Evolutionary conservation across 2,329 filamentous ascomycete genomes (phyloP).

Genomic region (Ceratocystis destructans): DNA sequence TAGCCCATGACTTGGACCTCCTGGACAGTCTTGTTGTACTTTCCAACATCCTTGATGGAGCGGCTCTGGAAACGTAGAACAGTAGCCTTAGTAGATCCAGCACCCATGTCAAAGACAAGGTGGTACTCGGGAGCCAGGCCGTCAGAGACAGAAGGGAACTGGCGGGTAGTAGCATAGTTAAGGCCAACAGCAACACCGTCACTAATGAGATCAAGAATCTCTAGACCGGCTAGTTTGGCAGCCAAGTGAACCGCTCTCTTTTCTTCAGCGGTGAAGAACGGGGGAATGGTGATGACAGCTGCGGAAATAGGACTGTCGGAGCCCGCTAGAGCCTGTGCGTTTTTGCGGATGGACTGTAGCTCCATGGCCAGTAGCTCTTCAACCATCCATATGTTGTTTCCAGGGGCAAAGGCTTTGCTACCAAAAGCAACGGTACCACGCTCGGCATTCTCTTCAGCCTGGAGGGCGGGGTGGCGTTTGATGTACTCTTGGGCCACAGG

Average conservation of each 20-base stretch:
- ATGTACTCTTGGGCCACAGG: constrained; percentile 56
- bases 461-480: constrained; percentile 63
- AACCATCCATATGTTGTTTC: constrained; percentile 58
- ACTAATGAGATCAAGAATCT: constrained; percentile 70
- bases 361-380: constrained; percentile 96
- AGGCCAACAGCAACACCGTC: constrained; percentile 86
- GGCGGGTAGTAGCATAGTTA: constrained; percentile 85
- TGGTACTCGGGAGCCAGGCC: constrained; percentile 82
- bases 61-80: constrained; percentile 80
- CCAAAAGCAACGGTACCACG: constrained; percentile 68
- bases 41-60: constrained; percentile 78
- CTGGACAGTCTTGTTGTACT: constrained; percentile 91
- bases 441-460: constrained; percentile 34
- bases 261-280: constrained; percentile 84
- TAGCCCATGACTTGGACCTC: constrained; percentile 80
- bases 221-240: constrained; percentile 75
- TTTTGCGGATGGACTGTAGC: constrained; percentile 77
- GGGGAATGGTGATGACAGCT: constrained; percentile 74
- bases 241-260: constrained; percentile 74
- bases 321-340: constrained; percentile 72
- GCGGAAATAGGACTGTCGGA: constrained; percentile 61
- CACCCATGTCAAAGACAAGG: constrained; percentile 94
- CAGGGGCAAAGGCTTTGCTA: constrained; percentile 50
- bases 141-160: constrained; percentile 71
- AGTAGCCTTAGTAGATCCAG: constrained; percentile 83